Evolutionary conservation across 306 rosid genomes (phyloP).

Genomic region (Malus sieversii): DNA sequence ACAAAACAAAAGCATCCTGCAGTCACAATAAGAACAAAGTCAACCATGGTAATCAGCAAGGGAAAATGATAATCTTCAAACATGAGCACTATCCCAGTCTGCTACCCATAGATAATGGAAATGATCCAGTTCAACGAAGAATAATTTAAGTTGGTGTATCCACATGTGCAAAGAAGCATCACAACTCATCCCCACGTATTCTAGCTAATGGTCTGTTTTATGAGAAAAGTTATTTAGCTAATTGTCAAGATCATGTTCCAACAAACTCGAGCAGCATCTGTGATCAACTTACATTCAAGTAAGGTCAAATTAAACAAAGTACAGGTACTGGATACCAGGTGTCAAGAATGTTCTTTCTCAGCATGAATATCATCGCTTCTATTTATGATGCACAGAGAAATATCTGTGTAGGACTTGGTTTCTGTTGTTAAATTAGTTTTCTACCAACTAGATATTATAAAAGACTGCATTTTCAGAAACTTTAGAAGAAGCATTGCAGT

Average conservation of each 20-base stretch:
- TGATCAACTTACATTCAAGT: not conserved
- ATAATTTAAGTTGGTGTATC: not conserved
- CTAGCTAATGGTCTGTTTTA: not conserved
- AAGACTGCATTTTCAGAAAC: not conserved
- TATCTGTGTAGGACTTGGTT: not conserved
- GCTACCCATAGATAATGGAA: not conserved
- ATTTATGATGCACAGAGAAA: not conserved
- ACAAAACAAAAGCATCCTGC: constrained; percentile 92
- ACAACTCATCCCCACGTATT: not conserved
- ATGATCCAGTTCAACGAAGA: not conserved
- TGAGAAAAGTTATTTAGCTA: not conserved
- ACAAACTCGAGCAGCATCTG: not conserved
- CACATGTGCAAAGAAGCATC: not conserved
- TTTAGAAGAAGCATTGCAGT: not conserved
- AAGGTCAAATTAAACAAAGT: not conserved
- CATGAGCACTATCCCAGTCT: not conserved
- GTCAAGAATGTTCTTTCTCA: not conserved
- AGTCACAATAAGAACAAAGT: constrained; percentile 23
- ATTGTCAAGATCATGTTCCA: not conserved
- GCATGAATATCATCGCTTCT: not conserved
- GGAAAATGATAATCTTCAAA: not conserved
- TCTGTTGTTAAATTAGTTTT: not conserved
- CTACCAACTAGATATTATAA: not conserved
- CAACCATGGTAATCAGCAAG: not conserved
- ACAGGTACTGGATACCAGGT: not conserved